Evolutionary conservation across 495 filamentous ascomycete genomes (phyloP), one percentile per base, ranked within the genome.

Genomic region (Stereocaulon alpinum): DNA sequence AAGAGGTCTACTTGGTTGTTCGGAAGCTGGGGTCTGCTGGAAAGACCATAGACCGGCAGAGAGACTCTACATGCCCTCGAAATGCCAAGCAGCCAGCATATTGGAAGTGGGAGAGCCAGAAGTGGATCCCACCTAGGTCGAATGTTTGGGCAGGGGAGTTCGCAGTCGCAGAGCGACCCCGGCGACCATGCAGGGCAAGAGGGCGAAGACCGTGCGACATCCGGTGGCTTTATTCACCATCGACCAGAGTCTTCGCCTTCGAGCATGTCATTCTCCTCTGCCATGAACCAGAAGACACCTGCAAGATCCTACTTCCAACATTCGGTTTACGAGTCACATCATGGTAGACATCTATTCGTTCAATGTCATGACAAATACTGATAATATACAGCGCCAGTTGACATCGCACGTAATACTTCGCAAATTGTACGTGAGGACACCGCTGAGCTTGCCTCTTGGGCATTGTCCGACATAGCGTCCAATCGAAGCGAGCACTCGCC

Each of bases 351-450:
- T 40, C 17, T 3, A 30, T 34, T 24, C 43, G 29, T 24, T 30
- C 45, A 32, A 48, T 49, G 32, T 27, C 41, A 24, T 18, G 10
- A 40, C 56, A 58, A n/a, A 45, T 20, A 63, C 69, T 76, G 64
- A 75, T 60, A 55, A 59, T 49, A 58, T 20, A 53, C 58, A 76
- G 73, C 70, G 40, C 71, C 75, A 5, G 61, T 77, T 74, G 88
- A 94, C 65, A 82, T 78, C 62, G 79, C 82, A 7, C 82, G 86
- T 57, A 87, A 88, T 71, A 82, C 86, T 29, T 81, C 80, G 24
- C 79, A 83, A 45, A 86, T 82, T 59, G 87, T 98, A 14, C 85
- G 93, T 56, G 88, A 95, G 69, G 85, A 95, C 67, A 95, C 93
- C 2, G 90, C 90, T 37, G 89, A 95, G 69, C 80, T 98, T 40